A percentile compares a stretch with the other conserved stretches of the same genome.
phyloP scores from a whole-genome alignment of 768 basidiomycete genomes.

The Crucibulum laeve region DNA sequence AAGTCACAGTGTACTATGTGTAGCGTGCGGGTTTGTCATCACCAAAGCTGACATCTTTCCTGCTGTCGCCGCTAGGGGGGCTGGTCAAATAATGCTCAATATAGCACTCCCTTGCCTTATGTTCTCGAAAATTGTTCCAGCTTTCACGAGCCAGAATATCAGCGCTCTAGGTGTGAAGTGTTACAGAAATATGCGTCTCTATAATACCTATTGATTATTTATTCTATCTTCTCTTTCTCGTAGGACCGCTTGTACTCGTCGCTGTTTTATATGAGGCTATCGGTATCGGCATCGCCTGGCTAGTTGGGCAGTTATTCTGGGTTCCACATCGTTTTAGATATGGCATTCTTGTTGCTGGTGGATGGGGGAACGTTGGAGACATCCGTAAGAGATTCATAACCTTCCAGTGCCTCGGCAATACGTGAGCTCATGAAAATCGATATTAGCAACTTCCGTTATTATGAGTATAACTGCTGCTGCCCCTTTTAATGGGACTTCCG shows the following conservation, averaged over 20 bases:
- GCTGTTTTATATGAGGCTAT: slow-evolving; percentile 54
- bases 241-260: slow-evolving; percentile 63
- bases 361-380: slow-evolving; percentile 67
- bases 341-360: slow-evolving; percentile 66
- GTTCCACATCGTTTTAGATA: slow-evolving; percentile 74
- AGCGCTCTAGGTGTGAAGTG: slow-evolving; percentile 43
- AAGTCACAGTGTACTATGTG: slow-evolving; percentile 46
- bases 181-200: background rate
- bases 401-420: background rate
- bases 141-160: slow-evolving; percentile 57
- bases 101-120: slow-evolving; percentile 59
- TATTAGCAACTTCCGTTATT: slow-evolving; percentile 58
- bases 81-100: slow-evolving; percentile 61
- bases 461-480: slow-evolving; percentile 55
- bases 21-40: slow-evolving; percentile 49
- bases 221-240: background rate
- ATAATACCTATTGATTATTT: background rate
- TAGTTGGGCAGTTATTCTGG: slow-evolving; percentile 64
- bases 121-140: slow-evolving; percentile 71
- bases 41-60: slow-evolving; percentile 62
- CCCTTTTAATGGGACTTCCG: slow-evolving; percentile 56
- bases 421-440: background rate
- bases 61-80: slow-evolving; percentile 50
- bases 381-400: slow-evolving; percentile 44
- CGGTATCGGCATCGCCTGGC: slow-evolving; percentile 49